Evolutionary conservation across 495 filamentous ascomycete species (phyloP).

Genomic region (Lindgomyces ingoldianus): DNA sequence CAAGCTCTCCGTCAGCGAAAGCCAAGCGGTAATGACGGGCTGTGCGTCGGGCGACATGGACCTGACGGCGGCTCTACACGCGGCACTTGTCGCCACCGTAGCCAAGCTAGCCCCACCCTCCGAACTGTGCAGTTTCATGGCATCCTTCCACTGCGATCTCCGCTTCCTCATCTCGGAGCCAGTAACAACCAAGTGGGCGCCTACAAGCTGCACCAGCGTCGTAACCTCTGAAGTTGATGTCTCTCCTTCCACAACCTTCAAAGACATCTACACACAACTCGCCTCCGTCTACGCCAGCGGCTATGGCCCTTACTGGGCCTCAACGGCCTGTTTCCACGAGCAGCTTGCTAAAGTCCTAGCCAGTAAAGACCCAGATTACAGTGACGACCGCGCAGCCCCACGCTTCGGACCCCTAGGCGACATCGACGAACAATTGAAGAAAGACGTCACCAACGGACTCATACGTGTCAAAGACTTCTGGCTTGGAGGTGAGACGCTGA

Average conservation of each 20-base stretch:
- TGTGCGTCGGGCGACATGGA: background rate
- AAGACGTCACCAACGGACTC: background rate
- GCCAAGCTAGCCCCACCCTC: background rate
- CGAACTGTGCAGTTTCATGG: slow-evolving; percentile 8
- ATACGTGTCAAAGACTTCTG: slow-evolving; percentile 8
- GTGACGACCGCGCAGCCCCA: background rate
- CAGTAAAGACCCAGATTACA: background rate
- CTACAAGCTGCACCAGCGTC: slow-evolving; percentile 11
- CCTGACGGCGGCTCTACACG: slow-evolving; percentile 1
- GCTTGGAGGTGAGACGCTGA: slow-evolving; percentile 9
- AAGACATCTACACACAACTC: background rate
- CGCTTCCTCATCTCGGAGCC: slow-evolving; percentile 1
- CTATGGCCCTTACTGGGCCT: slow-evolving; percentile 6
- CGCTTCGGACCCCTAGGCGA: slow-evolving; percentile 8
- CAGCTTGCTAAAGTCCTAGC: background rate
- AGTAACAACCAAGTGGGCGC: background rate
- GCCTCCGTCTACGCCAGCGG: slow-evolving; percentile 5
- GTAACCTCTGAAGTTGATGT: slow-evolving; percentile 5
- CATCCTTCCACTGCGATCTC: slow-evolving; percentile 13
- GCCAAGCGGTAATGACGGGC: background rate
- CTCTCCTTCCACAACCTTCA: slow-evolving; percentile 5
- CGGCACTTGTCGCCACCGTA: background rate
- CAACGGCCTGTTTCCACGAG: slow-evolving; percentile 11
- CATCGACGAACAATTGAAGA: slow-evolving; percentile 4
- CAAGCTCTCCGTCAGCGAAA: background rate